Evolutionary conservation across 768 basidiomycete genomes (phyloP), one percentile per base, ranked within the genome.

Genomic region (Hericium erinaceus): DNA sequence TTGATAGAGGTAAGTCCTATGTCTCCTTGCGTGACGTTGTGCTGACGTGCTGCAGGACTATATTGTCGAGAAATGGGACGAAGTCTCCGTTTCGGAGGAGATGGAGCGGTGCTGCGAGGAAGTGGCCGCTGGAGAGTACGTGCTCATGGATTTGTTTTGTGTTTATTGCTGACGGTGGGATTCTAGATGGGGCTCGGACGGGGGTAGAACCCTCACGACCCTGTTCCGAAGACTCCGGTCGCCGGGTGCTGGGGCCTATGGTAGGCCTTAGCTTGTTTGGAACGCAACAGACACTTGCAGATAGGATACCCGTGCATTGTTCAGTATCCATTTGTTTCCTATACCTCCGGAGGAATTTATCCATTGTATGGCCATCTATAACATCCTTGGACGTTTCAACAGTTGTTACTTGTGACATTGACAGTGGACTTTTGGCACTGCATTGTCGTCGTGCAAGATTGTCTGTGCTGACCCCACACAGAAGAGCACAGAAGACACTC

Each of bases 11-110:
- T 84, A 59, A 16, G 73, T 65, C 9, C 20, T 54, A 48, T 63
- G 20, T 55, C 58, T 56, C 58, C 40, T 37, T 41, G 33, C 58
- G 39, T 55, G 51, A 41, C 15, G 54, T 64, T 16, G 22, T 4
- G 15, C 63, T 52, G 57, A 16, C 28, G 62, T 39, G 46, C 52
- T 60, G 1, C 61, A 85, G 80, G 86, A 89, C 65, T 90, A 83
- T 59, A 82, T 89, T 22, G 84, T 89, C 1, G 80, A 85, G n/a
- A 80, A 81, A 63, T 89, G 87, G 86, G 81, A 83, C 46, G 82
- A 83, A 57, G 85, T 88, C 8, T 82, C 81, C 22, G 70, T 73
- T 16, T 82, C 79, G 1, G 74, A 75, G 9, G 85, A 85, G 62
- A 87, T 88, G 64, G 85, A 87, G 66, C 74, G 73, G 60, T 85